Base-by-base conservation (phyloP, 441 rosid genomes). In the Eruca vesicaria region DNA sequence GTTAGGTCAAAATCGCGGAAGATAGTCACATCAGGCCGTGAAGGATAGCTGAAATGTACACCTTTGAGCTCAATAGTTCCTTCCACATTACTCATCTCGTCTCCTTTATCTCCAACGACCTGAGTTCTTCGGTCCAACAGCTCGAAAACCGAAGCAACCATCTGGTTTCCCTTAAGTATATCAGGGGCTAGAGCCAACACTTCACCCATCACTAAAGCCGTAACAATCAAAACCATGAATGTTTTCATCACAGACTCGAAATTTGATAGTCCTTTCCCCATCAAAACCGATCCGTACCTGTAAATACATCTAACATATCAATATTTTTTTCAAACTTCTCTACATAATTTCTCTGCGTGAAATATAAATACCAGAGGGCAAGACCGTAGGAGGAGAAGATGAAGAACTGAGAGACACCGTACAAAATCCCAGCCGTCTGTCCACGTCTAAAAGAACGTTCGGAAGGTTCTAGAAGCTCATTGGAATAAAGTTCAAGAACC, bases 381-480 rank as follows among this genome's bases (percentile, higher is more conserved):
- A 94, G 99, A 38, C 97, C 99, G n/a, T 94, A 94, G 29, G 97
- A 85, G 31, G 99, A 94, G 87, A 92, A 94, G 81, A 92, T 94
- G 84, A 94, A 94, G 85, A 94, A 94, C 80, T 94, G 99, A 69
- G 97, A 88, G 59, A 92, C 65, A 31, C 99, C 99, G 63, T 94
- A 92, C 77, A 89, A 87, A 67, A 87, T 57, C 57, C 99, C 99
- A 0, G 99, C 99, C 26, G 86, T 85, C 80, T 92, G 99, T 26
- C 99, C 99, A 6, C 99, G 94, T 53, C 72, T 82, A 55, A 94
- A 92, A 3, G 96, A 89, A 3, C 66, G 87, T 68, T 80, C 80
- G 0, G 97, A 88, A 60, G 99, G 99, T 65, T 90, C 96, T 32
- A 84, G 71, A 15, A 94, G 94, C 80, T 92, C 94, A 0, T 80